phyloP scores from a whole-genome alignment of 2,329 filamentous ascomycete species.

The Fonsecaea pugnacius region DNA sequence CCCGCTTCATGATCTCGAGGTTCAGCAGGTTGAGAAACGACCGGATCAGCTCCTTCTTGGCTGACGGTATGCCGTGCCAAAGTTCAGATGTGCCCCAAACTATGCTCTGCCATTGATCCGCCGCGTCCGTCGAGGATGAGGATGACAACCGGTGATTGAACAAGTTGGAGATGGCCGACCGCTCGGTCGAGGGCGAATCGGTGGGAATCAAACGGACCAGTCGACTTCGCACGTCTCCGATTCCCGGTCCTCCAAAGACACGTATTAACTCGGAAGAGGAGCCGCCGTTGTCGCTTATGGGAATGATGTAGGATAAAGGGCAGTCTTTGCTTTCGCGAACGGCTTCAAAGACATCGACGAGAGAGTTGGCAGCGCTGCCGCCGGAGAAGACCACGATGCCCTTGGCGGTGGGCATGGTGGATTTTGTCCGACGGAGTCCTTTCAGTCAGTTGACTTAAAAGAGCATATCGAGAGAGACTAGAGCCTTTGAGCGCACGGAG shows the following conservation, averaged over 20 bases:
- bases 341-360: conserved; percentile 84
- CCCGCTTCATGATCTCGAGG: conserved; percentile 76
- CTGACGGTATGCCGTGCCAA: conserved; percentile 72
- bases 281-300: conserved; percentile 94
- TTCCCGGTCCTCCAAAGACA: conserved; percentile 89
- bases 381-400: conserved; percentile 87
- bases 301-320: conserved; percentile 81
- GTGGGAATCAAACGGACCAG: conserved; percentile 88
- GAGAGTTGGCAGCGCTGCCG: conserved; percentile 89
- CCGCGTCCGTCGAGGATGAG: conserved; percentile 61
- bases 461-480: not conserved
- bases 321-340: conserved; percentile 68
- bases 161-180: conserved; percentile 74
- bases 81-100: conserved; percentile 79
- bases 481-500: not conserved
- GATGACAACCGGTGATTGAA: conserved; percentile 84
- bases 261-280: conserved; percentile 92
- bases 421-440: not conserved
- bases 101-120: conserved; percentile 83
- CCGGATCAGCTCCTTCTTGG: conserved; percentile 76
- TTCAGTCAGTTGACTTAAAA: not conserved
- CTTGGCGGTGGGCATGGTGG: conserved; percentile 32
- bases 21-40: conserved; percentile 77
- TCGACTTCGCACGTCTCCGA: conserved; percentile 78
- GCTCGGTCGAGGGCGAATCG: conserved; percentile 62